Base-by-base conservation (phyloP, 2,329 filamentous ascomycete genomes). In the Aspergillus sp. region DNA sequence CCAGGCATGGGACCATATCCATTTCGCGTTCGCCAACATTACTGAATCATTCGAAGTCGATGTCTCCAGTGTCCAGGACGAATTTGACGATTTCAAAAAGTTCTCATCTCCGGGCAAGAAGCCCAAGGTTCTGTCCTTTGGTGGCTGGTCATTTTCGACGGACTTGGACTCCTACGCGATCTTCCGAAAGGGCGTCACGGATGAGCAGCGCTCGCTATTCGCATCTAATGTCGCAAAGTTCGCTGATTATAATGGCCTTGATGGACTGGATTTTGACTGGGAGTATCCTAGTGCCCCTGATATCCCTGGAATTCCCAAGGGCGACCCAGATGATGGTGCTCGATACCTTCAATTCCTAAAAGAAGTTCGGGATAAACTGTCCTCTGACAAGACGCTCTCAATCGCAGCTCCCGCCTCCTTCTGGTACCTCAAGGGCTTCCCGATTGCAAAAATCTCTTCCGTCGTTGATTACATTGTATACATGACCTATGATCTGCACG, bases 81-180 rank as follows among this genome's bases (percentile, higher is more conserved):
- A 43, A 19, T 19, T 43, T 9, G 8, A 27, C 8, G 25, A 27
- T 27, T 27, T 27, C 8, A 27, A 27, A 27, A n/a, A n/a, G 40
- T 43, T 43, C 40, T 43, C 19, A 4, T 43, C 40, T 3, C n/a
- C 40, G 40, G n/a, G n/a, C 40, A 59, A 70, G 25, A 57, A 15
- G 52, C 62, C 62, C 14, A 51, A 45, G 31, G 46, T 56, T 39
- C 19, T 56, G 25, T 51, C 46, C 0, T 73, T 81, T 60, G 78
- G 79, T 23, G 79, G 79, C 21, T 81, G 79, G 79, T 68, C 64
- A 14, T 75, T 76, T 56, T 77, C 72, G 1, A 79, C 77, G 0
- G 63, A 68, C 1, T 66, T 71, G 0, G 65, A 52, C 3, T 77
- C 75, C 0, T 79, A 72, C 55, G 35, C 56, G n/a, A 74, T 80